phyloP scores from a whole-genome alignment of 2,329 filamentous ascomycete genomes.

The Podosphaera fusca region DNA sequence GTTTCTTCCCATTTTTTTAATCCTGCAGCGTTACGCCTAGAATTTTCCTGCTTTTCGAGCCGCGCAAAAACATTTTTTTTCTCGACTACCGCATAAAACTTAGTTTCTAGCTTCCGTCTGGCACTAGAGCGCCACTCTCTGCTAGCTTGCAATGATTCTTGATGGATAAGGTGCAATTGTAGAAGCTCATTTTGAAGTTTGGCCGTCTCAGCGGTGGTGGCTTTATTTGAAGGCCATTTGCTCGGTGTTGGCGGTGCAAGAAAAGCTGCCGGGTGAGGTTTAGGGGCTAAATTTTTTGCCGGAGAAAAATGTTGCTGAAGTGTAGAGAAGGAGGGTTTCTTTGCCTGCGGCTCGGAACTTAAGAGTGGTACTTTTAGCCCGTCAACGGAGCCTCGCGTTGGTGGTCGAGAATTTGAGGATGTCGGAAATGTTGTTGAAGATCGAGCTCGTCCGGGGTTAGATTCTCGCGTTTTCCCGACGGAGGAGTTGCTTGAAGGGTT shows the following conservation, averaged over 20 bases:
- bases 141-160: slow-evolving; percentile 23
- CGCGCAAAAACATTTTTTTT: slow-evolving; percentile 21
- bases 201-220: slow-evolving; percentile 31
- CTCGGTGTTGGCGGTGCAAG: slow-evolving; percentile 37
- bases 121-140: slow-evolving; percentile 34
- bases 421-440: slow-evolving; percentile 9
- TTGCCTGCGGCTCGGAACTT: slow-evolving; percentile 6
- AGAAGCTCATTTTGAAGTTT: slow-evolving; percentile 40
- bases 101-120: slow-evolving; percentile 21
- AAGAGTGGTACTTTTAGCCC: background rate
- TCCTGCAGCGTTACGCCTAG: slow-evolving; percentile 26
- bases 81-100: slow-evolving; percentile 19
- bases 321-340: slow-evolving; percentile 26
- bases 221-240: slow-evolving; percentile 36
- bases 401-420: slow-evolving; percentile 5
- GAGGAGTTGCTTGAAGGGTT: slow-evolving; percentile 9
- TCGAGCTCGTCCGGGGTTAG: slow-evolving; percentile 11
- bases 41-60: slow-evolving; percentile 24
- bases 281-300: slow-evolving; percentile 34
- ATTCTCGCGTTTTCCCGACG: slow-evolving; percentile 3
- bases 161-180: slow-evolving; percentile 40
- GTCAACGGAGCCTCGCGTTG: slow-evolving; percentile 2
- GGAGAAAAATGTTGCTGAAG: slow-evolving; percentile 47
- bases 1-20: slow-evolving; percentile 25
- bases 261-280: slow-evolving; percentile 33